Base-by-base conservation (phyloP, 352 stramenopile species). In the Phytophthora syringae region DNA sequence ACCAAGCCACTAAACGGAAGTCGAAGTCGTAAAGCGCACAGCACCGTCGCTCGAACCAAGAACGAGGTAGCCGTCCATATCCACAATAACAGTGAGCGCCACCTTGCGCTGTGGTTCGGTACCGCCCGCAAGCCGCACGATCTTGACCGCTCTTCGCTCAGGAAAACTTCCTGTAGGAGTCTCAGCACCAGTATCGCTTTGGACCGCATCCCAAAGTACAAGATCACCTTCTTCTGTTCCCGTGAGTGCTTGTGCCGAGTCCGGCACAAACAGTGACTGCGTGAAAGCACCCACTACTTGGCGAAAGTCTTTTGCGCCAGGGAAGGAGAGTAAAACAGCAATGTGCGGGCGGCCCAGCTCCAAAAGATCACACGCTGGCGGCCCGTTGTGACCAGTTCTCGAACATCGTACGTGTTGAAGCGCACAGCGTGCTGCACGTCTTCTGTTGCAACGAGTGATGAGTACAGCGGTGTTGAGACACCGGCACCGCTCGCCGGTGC, bases 1-100 rank as follows among this genome's bases (percentile, higher is more conserved):
- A 98, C 92, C 93, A 98, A 13, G 93, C 89, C 22, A 97, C 81
- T 16, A 98, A 80, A 24, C 94, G 87, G 43, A 98, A 96, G 48
- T 95, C 89, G 70, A 96, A 95, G 76, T 98, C 93, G 64, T 97
- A 98, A 68, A 97, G 7, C 94, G 86, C 15, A 98, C 90, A 7
- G 84, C 82, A 20, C 94, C 94, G 57, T 98, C 94, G 30, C 78
- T 91, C 11, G 86, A 93, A 9, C 87, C 94, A 20, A 98, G 67
- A 30, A 98, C 89, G 6, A 98, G 69, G 65, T 98, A 97, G 20
- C 88, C 82, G 47, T 97, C 88, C 75, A 95, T 93, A 61, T 94
- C 87, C 1, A 77, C 72, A 22, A 95, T 70, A 25, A 80, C 76
- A 15, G 70, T 89, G 15, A 91, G 66, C 12, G 85, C 63, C 0